Base-by-base conservation (phyloP, 176 grass and related monocot species). In the Ensete glaucum region DNA sequence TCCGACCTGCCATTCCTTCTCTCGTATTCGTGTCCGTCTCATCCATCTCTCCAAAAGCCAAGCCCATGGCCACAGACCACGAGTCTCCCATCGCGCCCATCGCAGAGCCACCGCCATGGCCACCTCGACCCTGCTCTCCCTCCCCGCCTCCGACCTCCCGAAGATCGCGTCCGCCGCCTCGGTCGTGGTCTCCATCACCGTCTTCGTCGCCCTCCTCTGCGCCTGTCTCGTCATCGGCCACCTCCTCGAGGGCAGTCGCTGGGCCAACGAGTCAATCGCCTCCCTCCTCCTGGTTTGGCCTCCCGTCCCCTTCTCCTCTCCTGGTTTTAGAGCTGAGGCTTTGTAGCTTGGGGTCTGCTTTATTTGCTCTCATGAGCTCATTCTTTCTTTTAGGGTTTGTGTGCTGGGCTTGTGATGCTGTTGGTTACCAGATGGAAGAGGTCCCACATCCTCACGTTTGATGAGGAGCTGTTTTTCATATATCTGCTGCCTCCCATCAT, bases 401-500 rank as follows among this genome's bases (percentile, higher is more conserved):
- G 21, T 20, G 62, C 76, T 54, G 76, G 76, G 27, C 14, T 78
- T 0, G 76, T 78, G 52, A 67, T 48, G 64, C 51, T 78, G 63
- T 16, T 43, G 15, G 20, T 66, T 25, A 68, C 50, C 23, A 43
- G 13, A 78, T 78, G 76, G 76, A 69, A 21, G 62, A 78, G 64
- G 8, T 78, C 76, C 6, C 62, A 14, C 17, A 68, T 78, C 16
- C 64, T 78, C 0, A 24, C 25, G 24, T 78, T 78, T 52, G 19
- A 69, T 15, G 76, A 69, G 64, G 76, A 69, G 25, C 76, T 78
- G n/a, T 78, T 78, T 24, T 78, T 78, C 64, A 68, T 78, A 27
- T 78, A 68, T 34, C 64, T 78, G 52, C 64, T 78, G 9, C 76
- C 76, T 69, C 76, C 76, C 6, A 78, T 78, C 25, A 78, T 78